These are phyloP conservation scores for Leccinum subtestaceum DNA, from an alignment of 768 basidiomycete species.

Conservation along the genomic window DNA sequence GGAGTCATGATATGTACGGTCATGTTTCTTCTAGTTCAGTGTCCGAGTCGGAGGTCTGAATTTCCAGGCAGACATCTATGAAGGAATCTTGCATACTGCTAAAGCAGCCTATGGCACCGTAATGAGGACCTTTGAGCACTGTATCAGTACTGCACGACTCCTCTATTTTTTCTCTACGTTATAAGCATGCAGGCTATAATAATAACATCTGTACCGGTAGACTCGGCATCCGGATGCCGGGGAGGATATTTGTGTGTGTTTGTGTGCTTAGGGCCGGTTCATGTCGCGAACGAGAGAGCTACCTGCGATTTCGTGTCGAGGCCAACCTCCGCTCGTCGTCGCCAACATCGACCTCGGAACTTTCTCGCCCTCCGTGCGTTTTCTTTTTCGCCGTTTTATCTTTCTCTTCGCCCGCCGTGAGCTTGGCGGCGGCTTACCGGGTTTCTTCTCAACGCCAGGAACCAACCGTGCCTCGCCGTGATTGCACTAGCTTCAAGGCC, in stretches of 20 bases:
- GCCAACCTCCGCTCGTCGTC: conserved; percentile 31
- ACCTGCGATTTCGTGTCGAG: conserved; percentile 27
- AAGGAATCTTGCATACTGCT: conserved; percentile 32
- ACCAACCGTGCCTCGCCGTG: conserved; percentile 26
- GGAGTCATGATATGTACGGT: conserved; percentile 29
- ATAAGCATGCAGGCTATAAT: conserved; percentile 24
- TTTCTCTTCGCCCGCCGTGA: neutral
- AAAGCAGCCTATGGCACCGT: conserved; percentile 23
- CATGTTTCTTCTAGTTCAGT: neutral
- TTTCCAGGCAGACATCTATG: conserved; percentile 13
- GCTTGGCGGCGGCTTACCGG: conserved; percentile 19
- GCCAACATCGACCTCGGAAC: conserved; percentile 25
- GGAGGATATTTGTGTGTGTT: conserved; percentile 28
- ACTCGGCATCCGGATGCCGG: neutral
- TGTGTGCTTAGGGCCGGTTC: conserved; percentile 35
- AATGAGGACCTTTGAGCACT: conserved; percentile 29
- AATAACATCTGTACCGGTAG: conserved; percentile 21
- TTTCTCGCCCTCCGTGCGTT: conserved; percentile 19
- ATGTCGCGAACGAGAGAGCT: conserved; percentile 21
- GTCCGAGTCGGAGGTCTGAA: conserved; percentile 9
- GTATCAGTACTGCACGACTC: conserved; percentile 33
- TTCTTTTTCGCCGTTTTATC: neutral
- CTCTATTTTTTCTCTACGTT: conserved; percentile 16
- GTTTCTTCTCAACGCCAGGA: conserved; percentile 21
- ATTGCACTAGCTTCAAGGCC: conserved; percentile 27